Evolutionary conservation across 2,329 filamentous ascomycete genomes (phyloP).

Genomic region (Sporothrix euskadiensis): DNA sequence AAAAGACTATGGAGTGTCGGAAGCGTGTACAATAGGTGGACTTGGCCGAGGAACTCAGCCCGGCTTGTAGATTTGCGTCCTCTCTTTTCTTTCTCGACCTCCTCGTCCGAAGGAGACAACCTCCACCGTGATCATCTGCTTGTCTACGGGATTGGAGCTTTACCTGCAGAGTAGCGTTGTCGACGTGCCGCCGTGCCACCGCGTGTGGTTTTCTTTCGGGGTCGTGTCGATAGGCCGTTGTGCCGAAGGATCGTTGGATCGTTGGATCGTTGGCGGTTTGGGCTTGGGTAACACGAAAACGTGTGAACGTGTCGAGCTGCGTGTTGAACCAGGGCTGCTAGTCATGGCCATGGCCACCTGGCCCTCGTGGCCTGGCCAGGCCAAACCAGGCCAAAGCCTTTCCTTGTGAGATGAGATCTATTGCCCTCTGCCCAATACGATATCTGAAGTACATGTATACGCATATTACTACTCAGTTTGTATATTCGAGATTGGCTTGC

Average conservation of each 20-base stretch:
- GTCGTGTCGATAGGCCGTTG: too few relatives aligned
- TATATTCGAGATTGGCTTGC: neutral
- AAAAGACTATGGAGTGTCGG: conserved; percentile 5
- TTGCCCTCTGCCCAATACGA: neutral
- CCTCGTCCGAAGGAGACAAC: neutral
- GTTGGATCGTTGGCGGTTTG: neutral
- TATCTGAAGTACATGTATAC: neutral
- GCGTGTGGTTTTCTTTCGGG: neutral
- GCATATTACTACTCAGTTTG: neutral
- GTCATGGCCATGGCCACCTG: neutral
- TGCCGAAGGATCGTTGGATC: neutral
- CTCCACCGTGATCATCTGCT: too few relatives aligned
- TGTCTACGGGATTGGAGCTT: too few relatives aligned
- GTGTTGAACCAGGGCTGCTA: neutral
- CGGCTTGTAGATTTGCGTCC: neutral
- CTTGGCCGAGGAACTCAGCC: neutral
- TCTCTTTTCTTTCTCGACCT: neutral
- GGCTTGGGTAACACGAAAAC: neutral
- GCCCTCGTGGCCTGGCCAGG: conserved; percentile 3
- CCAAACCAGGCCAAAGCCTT: neutral
- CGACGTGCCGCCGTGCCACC: neutral
- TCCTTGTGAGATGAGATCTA: neutral
- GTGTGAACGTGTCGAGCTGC: neutral
- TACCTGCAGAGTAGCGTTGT: neutral
- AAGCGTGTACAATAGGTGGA: neutral